These are phyloP conservation scores for Sporothrix phasma DNA, from an alignment of 2,329 filamentous ascomycete species.

Conservation along the genomic window DNA sequence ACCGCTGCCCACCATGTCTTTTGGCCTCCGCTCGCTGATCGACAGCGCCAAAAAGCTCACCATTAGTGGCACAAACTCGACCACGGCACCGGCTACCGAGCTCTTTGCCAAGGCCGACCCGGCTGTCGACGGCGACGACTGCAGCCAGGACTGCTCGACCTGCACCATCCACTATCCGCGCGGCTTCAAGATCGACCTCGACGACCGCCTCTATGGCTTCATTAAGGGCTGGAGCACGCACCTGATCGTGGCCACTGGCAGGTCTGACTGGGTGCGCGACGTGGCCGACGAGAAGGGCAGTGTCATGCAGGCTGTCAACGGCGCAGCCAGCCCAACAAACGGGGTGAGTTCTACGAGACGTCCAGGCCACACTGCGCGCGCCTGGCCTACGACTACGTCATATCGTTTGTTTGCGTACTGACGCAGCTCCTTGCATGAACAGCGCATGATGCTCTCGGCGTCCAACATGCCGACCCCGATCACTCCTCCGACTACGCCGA, in stretches of 20 bases:
- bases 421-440: constrained; percentile 10
- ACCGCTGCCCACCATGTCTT: constrained; percentile 30
- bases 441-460: constrained; percentile 84
- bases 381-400: neutral
- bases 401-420: neutral
- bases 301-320: constrained; percentile 66
- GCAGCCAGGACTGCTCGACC: constrained; percentile 72
- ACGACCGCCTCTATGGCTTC: constrained; percentile 72
- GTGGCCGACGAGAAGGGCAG: constrained; percentile 80
- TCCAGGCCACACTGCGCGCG: neutral
- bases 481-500: constrained; percentile 51
- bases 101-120: constrained; percentile 70
- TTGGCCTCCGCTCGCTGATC: constrained; percentile 33
- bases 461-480: constrained; percentile 80
- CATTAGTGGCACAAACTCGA: constrained; percentile 18
- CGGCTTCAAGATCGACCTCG: constrained; percentile 61
- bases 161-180: constrained; percentile 72
- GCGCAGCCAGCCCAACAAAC: constrained; percentile 49
- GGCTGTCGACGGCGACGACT: constrained; percentile 78
- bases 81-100: constrained; percentile 24
- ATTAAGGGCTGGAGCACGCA: constrained; percentile 86
- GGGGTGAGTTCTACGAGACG: constrained; percentile 49
- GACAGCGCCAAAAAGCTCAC: constrained; percentile 30
- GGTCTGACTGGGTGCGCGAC: constrained; percentile 87
- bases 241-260: constrained; percentile 85